Conservation (phyloP, 2,329 filamentous ascomycete genomes). For the Mycosphaerella sp. region DNA sequence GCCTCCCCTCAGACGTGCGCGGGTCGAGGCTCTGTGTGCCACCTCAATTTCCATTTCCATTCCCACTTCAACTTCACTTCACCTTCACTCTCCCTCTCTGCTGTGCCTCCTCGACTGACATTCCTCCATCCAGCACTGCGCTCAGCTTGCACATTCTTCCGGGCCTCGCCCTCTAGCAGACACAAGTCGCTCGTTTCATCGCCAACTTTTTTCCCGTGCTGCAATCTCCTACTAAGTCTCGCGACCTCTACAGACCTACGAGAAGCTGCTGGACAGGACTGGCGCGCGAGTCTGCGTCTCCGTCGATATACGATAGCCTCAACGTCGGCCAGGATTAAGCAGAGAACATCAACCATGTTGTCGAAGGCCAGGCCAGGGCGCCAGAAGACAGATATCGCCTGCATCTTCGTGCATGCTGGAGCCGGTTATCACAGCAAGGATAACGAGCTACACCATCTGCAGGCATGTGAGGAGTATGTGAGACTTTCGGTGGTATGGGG, state of each 20-base stretch:
- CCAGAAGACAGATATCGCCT: conserved; percentile 49
- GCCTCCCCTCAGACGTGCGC: neutral
- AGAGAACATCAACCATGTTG: conserved; percentile 33
- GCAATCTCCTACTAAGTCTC: conserved; percentile 3
- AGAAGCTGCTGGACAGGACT: neutral
- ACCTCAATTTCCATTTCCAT: neutral
- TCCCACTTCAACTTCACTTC: no score
- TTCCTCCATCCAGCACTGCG: neutral
- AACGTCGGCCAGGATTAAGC: conserved; percentile 4
- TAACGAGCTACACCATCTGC: conserved; percentile 78
- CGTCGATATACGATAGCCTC: conserved; percentile 2
- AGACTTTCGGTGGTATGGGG: neutral
- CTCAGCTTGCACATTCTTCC: neutral
- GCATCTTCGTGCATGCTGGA: conserved; percentile 92
- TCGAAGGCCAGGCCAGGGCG: conserved; percentile 18
- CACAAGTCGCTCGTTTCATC: conserved; percentile 7
- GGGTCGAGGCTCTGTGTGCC: neutral
- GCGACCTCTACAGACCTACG: conserved; percentile 9
- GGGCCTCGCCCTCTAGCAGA: neutral
- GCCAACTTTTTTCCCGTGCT: conserved; percentile 4
- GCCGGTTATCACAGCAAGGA: conserved; percentile 86
- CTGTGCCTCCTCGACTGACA: neutral
- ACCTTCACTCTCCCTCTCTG: no score
- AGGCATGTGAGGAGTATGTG: conserved; percentile 80
- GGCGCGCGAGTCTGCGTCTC: neutral